Percentiles rank a stretch among this genome's conserved stretches.
Conservation (phyloP, 441 rosid species). For the Arabidopsis lyrata region DNA sequence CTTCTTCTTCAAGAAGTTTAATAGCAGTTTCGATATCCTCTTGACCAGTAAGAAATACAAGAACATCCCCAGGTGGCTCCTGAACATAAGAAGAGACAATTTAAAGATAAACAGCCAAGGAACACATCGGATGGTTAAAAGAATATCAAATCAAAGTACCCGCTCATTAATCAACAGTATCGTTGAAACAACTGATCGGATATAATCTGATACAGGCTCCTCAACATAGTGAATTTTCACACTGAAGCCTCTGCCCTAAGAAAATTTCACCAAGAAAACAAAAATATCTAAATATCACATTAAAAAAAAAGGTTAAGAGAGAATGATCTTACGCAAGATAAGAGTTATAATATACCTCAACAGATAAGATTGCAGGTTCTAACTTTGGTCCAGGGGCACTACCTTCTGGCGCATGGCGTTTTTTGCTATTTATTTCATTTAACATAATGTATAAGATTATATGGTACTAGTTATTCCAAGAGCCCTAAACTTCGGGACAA, state of each 20-base stretch:
- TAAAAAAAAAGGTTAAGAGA: slow-evolving; percentile 9
- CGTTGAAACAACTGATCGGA: slow-evolving; percentile 80
- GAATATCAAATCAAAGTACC: slow-evolving; percentile 50
- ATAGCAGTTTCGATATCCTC: slow-evolving; percentile 89
- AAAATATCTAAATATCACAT: background rate
- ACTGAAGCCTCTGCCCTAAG: slow-evolving; percentile 94
- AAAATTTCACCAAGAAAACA: slow-evolving; percentile 29
- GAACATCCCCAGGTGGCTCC: slow-evolving; percentile 94
- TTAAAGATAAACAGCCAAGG: background rate
- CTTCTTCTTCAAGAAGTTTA: slow-evolving; percentile 76
- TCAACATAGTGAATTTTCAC: slow-evolving; percentile 82
- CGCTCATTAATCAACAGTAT: slow-evolving; percentile 76
- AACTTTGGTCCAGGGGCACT: slow-evolving; percentile 52
- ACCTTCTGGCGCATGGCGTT: slow-evolving; percentile 57
- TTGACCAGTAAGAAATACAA: slow-evolving; percentile 97
- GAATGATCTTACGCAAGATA: slow-evolving; percentile 2
- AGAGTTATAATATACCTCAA: slow-evolving; percentile 64
- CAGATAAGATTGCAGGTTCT: slow-evolving; percentile 94
- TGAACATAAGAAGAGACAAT: slow-evolving; percentile 45
- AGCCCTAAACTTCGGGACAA: slow-evolving; percentile 11
- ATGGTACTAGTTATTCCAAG: background rate
- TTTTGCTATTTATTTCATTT: slow-evolving; percentile 51
- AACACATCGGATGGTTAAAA: background rate
- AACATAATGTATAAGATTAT: slow-evolving; percentile 22
- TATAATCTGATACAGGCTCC: slow-evolving; percentile 93